Evolutionary conservation across 2,329 filamentous ascomycete genomes (phyloP), one percentile per base, ranked within the genome.

Genomic region (Hirsutella thompsonii): DNA sequence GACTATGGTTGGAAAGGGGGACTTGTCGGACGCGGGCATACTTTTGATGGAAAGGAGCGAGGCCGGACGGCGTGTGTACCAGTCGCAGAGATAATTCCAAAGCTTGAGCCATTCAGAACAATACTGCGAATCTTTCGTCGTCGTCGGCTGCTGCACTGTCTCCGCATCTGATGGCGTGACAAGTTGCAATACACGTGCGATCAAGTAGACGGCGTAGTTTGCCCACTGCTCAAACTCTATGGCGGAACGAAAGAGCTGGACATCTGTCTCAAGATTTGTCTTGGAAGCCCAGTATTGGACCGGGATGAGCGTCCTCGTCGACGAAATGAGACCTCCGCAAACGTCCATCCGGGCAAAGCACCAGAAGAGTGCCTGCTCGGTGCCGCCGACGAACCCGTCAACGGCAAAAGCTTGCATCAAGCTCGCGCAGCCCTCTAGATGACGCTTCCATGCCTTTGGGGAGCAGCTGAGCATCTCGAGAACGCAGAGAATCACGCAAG

Each of bases 301-400:
- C 2, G 66, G 66, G 5, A 73, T 66, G 10, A 72, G 60, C 0
- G 70, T 72, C 42, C 63, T 61, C 45, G 69, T 64, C 26, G 67
- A 66, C 4, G 67, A 70, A 8, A 73, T 70, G 5, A 73, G 56
- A 0, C 67, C 68, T n/a, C 69, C 68, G 41, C 67, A 72, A 20
- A 72, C 63, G 46, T 72, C 68, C 69, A 74, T 73, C 8, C 69
- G 60, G 0, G 68, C 69, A 52, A 72, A 73, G 42, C 67, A 71
- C 70, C 70, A 74, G 43, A 73, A 74, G 0, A 74, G 52, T 2
- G 69, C 68, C 47, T 72, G 64, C 14, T 70, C 60, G 3, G 69
- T 57, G 3, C 67, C 67, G 0, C 67, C 68, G 0, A 63, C 64
- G 44, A 72, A 70, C 0, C 70, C 69, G 45, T 70, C 66, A 33